Evolutionary conservation across 345 rosid species (phyloP).

Genomic region (Moricandia moricandioides): DNA sequence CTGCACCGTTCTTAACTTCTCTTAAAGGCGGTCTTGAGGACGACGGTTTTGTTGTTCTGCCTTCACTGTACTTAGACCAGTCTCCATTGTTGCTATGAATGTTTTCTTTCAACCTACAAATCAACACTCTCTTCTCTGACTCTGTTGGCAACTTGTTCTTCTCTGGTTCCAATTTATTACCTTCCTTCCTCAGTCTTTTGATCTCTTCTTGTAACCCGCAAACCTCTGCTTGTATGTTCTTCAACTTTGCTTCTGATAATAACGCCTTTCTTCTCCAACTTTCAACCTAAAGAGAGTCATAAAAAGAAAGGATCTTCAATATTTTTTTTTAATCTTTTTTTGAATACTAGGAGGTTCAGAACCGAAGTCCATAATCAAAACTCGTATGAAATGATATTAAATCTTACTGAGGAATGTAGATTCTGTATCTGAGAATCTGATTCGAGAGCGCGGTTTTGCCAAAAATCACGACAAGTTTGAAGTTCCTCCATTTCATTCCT

Average conservation of each 20-base stretch:
- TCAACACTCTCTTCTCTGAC: constrained; percentile 76
- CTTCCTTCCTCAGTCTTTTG: constrained; percentile 43
- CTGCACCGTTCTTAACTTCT: constrained; percentile 29
- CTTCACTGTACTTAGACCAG: constrained; percentile 37
- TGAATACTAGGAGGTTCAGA: not conserved
- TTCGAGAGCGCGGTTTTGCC: constrained; percentile 79
- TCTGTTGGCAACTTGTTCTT: constrained; percentile 46
- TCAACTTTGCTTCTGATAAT: constrained; percentile 52
- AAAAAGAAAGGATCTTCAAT: not conserved
- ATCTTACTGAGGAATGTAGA: constrained; percentile 44
- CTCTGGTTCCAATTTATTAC: constrained; percentile 14
- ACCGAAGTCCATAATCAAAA: not conserved
- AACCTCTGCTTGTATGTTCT: constrained; percentile 47
- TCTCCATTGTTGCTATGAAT: constrained; percentile 11
- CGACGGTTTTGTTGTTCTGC: constrained; percentile 41
- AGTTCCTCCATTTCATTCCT: constrained; percentile 89
- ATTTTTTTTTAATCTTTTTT: not conserved
- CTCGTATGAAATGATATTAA: not conserved
- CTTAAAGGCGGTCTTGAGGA: constrained; percentile 29
- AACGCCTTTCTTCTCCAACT: constrained; percentile 72
- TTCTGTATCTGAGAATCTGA: constrained; percentile 61
- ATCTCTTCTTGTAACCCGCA: constrained; percentile 46
- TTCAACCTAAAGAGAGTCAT: constrained; percentile 47
- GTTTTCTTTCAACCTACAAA: constrained; percentile 69
- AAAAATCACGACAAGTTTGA: constrained; percentile 77